Percentiles rank a stretch among this genome's conserved stretches.
phyloP scores from a whole-genome alignment of 1,284 basidiomycete genomes.

The Butyriboletus appendiculatus region DNA sequence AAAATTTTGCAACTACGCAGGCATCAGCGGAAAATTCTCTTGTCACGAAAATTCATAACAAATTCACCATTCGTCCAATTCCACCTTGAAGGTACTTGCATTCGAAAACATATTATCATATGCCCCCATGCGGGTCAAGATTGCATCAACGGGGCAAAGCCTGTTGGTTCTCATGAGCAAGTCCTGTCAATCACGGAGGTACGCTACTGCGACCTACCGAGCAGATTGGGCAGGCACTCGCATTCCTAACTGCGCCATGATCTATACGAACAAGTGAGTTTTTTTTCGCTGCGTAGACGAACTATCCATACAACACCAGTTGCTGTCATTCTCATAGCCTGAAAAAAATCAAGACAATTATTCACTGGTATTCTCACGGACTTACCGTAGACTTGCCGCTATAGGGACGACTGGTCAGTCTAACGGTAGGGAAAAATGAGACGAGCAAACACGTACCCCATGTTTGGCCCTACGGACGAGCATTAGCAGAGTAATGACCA shows the following conservation, averaged over 20 bases:
- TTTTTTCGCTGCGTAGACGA: neutral
- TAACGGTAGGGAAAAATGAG: neutral
- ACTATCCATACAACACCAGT: slow-evolving; percentile 70
- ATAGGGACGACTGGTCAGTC: slow-evolving; percentile 3
- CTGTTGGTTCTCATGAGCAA: slow-evolving; percentile 38
- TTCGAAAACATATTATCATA: slow-evolving; percentile 98
- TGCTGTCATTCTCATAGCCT: slow-evolving; percentile 96
- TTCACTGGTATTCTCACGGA: neutral
- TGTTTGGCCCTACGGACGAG: slow-evolving; percentile 71
- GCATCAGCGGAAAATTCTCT: neutral
- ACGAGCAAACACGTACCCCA: slow-evolving; percentile 61
- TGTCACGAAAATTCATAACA: neutral
- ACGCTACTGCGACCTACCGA: slow-evolving; percentile 45
- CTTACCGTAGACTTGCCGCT: slow-evolving; percentile 86
- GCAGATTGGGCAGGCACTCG: slow-evolving; percentile 88
- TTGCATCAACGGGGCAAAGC: slow-evolving; percentile 89
- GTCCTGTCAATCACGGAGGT: neutral
- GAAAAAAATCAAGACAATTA: slow-evolving; percentile 3
- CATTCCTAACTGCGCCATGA: slow-evolving; percentile 99
- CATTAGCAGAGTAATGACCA: slow-evolving; percentile 1
- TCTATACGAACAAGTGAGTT: slow-evolving; percentile 48
- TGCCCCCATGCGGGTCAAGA: slow-evolving; percentile 98
- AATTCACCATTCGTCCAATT: slow-evolving; percentile 88
- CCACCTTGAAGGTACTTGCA: slow-evolving; percentile 95
- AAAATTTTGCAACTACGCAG: slow-evolving; percentile 81